Conservation (phyloP, 2,329 filamentous ascomycete genomes). For the Fusarium anguioides region DNA sequence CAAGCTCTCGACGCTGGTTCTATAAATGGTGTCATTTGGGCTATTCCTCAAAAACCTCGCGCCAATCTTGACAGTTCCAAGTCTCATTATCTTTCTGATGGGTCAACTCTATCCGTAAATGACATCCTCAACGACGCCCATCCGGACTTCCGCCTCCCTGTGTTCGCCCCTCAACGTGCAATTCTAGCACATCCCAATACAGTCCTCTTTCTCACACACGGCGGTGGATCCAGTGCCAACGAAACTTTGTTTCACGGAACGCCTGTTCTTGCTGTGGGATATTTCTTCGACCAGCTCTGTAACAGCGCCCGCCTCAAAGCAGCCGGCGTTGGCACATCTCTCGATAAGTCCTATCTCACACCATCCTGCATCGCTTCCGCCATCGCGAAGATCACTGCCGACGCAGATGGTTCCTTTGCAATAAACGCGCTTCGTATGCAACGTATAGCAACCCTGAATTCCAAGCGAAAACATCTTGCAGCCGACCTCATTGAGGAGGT, state of each 20-base stretch:
- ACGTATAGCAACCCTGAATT: slow-evolving; percentile 52
- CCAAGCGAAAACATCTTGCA: slow-evolving; percentile 52
- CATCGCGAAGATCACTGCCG: slow-evolving; percentile 44
- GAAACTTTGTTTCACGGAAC: slow-evolving; percentile 55
- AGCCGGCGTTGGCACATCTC: slow-evolving; percentile 49
- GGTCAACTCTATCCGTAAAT: slow-evolving; percentile 5
- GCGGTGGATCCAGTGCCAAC: slow-evolving; percentile 55
- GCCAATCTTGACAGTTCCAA: slow-evolving; percentile 38
- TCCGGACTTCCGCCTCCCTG: slow-evolving; percentile 46
- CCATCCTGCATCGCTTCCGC: slow-evolving; percentile 47
- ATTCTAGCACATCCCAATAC: slow-evolving; percentile 51
- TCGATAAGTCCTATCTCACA: slow-evolving; percentile 54
- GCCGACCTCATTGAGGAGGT: slow-evolving; percentile 57
- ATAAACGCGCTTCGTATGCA: slow-evolving; percentile 52
- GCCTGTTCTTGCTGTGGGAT: slow-evolving; percentile 50
- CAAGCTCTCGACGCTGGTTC: slow-evolving; percentile 39
- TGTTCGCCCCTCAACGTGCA: slow-evolving; percentile 56
- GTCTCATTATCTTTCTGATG: slow-evolving; percentile 22
- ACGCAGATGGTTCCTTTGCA: slow-evolving; percentile 46
- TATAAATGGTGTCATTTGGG: slow-evolving; percentile 56
- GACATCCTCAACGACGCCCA: slow-evolving; percentile 47
- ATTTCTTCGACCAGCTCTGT: slow-evolving; percentile 56
- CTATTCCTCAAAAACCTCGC: slow-evolving; percentile 42
- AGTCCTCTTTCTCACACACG: slow-evolving; percentile 55
- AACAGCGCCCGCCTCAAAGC: slow-evolving; percentile 52